Evolutionary conservation across 2,329 filamentous ascomycete species (phyloP).

Genomic region (Biscogniauxia sp.): DNA sequence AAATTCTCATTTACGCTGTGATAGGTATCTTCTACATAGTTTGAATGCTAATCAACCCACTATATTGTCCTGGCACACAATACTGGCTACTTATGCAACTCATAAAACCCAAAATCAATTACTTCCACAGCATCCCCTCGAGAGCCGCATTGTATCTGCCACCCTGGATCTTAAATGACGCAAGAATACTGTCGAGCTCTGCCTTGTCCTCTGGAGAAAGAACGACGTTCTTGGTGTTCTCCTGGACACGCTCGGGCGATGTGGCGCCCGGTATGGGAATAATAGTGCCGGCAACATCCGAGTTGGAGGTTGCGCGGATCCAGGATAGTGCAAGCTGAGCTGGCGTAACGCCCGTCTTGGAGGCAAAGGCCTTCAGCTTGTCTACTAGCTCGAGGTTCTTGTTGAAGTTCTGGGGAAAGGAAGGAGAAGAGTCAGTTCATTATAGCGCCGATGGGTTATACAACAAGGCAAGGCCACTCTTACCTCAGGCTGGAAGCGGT

Average conservation of each 20-base stretch:
- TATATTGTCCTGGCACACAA: too few relatives aligned
- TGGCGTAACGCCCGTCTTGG: slow-evolving; percentile 6
- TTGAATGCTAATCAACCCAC: too few relatives aligned
- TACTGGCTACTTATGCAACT: too few relatives aligned
- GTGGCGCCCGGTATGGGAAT: slow-evolving; percentile 63
- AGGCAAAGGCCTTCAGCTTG: slow-evolving; percentile 8
- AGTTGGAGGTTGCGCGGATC: background rate
- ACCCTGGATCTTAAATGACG: background rate
- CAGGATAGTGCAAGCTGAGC: slow-evolving; percentile 15
- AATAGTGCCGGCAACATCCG: slow-evolving; percentile 35
- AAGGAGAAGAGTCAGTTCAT: background rate
- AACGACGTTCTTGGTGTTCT: background rate
- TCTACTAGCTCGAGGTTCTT: slow-evolving; percentile 16
- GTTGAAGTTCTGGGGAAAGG: slow-evolving; percentile 3
- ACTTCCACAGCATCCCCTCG: background rate
- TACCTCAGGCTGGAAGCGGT: slow-evolving; percentile 44
- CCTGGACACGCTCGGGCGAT: background rate
- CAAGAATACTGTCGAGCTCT: background rate
- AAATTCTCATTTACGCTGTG: too few relatives aligned
- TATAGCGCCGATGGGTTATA: background rate
- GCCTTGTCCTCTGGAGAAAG: background rate
- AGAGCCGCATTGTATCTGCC: background rate
- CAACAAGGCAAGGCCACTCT: slow-evolving; percentile 27
- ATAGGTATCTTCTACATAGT: too few relatives aligned
- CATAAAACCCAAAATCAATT: background rate